Evolutionary conservation across 495 filamentous ascomycete species (phyloP), one percentile per base, ranked within the genome.

Genomic region (Cetradonia linearis): DNA sequence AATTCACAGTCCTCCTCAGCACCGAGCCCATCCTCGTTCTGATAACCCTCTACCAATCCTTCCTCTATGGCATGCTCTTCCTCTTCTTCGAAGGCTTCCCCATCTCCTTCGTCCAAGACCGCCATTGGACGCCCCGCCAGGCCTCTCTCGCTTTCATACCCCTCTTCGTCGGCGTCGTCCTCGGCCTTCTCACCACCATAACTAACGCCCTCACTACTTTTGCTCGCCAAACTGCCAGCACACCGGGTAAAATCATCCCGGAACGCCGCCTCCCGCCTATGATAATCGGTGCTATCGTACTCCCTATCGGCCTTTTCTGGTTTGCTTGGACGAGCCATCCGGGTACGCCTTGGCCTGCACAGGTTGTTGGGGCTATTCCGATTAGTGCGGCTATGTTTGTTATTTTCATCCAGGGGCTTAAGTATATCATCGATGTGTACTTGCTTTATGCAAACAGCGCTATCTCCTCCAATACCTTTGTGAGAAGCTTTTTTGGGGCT

Each of bases 391-490:
- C 74, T 57, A 81, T 79, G 13, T 79, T 83, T 64, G 67, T 78
- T 8, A 75, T 83, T 49, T 82, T 83, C 71, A 71, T 85, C 69
- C 76, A 81, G 62, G 76, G 78, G 3, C 73, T 85, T 42, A 86
- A 80, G 59, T 86, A 85, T 62, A 75, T 85, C 65, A 78, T 85
- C 61, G 83, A 86, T 57, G 75, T 77, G 36, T 88, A 87, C 58
- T 67, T 76, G 62, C 74, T 79, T 73, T 75, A 80, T 52, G 77
- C 79, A 34, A 38, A 38, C 9, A 38, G 36, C 16, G 36, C 36
- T 14, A 38, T 38, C 13, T 38, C 36, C 11, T 38, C 36, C 0
- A 81, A 81, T 63, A 76, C 76, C 55, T 73, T 82, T 37, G 62
- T 79, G 57, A 62, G 79, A 16, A 72, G 68, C 3, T 61, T 67